Evolutionary conservation across 805 yeast species (phyloP), one percentile per base, ranked within the genome.

Genomic region (Kodamaea hsintzibuensis): DNA sequence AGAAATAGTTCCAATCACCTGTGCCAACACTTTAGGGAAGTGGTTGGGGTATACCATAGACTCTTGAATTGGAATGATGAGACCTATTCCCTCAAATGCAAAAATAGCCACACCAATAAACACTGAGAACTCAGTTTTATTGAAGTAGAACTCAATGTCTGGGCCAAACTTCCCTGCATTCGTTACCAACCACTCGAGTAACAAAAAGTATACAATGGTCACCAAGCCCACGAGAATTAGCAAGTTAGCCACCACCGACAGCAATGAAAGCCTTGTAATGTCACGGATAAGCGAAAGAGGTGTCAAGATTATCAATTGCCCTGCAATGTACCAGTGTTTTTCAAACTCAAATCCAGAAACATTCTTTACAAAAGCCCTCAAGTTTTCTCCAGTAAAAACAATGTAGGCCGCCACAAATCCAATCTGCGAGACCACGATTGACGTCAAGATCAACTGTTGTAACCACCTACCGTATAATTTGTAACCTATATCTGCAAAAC

Each of bases 11-110:
- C 73, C 55, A 33, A 89, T 81, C 2, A 89, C 95, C 47, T 80
- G 66, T 13, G 77, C 76, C 50, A 89, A 69, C 1, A 88, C 89
- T 52, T 75, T 65, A 14, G 93, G 91, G 64, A 86, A 89, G 57
- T 86, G 80, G 56, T 84, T 83, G 1, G 95, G 95, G 59, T 86
- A 71, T 49, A 77, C 80, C 95, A 89, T 89, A 1, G 95, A 86
- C 60, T 88, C 89, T 62, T 88, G 91, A 51, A 89, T 86, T 0
- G 96, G 96, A 19, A 89, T 85, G 49, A 89, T 86, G 47, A 89
- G 73, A 0, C 96, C 95, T 54, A 89, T 88, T 1, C 96, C 96
- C 71, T 89, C 96, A 64, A 88, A 89, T n/a, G 95, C 91, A 73
- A 89, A 89, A 30, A 89, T 88, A 1, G 93, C 92, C 6, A 89